phyloP scores from a whole-genome alignment of 306 rosid genomes.

The Prunus davidiana region DNA sequence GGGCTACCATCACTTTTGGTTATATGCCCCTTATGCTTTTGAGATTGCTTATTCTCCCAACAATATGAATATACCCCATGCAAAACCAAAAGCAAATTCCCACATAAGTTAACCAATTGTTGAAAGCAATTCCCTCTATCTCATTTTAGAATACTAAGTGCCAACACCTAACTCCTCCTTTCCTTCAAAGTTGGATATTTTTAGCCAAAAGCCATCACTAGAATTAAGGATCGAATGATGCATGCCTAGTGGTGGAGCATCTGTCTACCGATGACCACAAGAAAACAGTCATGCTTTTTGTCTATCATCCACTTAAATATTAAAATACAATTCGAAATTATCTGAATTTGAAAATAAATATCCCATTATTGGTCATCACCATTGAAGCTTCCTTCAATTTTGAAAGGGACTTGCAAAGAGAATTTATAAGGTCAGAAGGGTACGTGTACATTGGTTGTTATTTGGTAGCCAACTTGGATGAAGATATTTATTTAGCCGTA shows the following conservation, averaged over 20 bases:
- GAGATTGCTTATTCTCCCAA: too few species aligned
- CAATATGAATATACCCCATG: too few species aligned
- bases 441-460: neutral
- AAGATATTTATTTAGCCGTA: neutral
- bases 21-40: too few species aligned
- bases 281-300: neutral
- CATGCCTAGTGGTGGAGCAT: neutral
- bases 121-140: neutral
- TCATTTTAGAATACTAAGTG: neutral
- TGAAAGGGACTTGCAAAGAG: neutral
- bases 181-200: neutral
- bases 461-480: neutral
- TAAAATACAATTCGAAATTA: neutral
- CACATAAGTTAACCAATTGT: neutral
- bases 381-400: neutral
- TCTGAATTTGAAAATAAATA: neutral
- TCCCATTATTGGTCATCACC: neutral
- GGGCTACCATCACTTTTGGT: too few species aligned
- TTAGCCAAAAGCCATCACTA: neutral
- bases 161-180: neutral
- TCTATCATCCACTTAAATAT: neutral
- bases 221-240: neutral
- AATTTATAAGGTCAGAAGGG: neutral
- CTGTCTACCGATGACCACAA: neutral
- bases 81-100: neutral